A percentile compares a stretch with the other conserved stretches of the same genome.
Evolutionary conservation across 495 filamentous ascomycete species (phyloP).

Genomic region (Margaritispora aquatica): DNA sequence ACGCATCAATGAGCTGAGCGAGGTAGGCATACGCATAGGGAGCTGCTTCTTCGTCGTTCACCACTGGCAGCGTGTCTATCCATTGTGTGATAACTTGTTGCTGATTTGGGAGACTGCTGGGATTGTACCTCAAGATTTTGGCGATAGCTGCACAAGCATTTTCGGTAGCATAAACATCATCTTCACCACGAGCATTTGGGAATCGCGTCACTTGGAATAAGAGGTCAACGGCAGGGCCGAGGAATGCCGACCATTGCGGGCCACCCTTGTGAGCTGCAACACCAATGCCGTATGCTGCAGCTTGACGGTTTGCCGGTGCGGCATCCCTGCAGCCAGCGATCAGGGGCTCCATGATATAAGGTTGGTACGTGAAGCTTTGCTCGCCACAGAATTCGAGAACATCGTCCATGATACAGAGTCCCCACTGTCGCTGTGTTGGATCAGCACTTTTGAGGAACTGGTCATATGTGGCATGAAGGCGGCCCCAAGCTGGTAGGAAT

Average conservation of each 20-base stretch:
- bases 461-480: slow-evolving; percentile 76
- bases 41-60: slow-evolving; percentile 94
- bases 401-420: slow-evolving; percentile 96
- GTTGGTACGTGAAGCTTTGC: slow-evolving; percentile 74
- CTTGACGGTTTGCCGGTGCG: slow-evolving; percentile 89
- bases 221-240: slow-evolving; percentile 66
- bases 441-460: slow-evolving; percentile 77
- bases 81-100: slow-evolving; percentile 71
- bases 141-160: slow-evolving; percentile 96
- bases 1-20: slow-evolving; percentile 88
- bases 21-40: slow-evolving; percentile 95
- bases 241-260: slow-evolving; percentile 73
- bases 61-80: slow-evolving; percentile 85
- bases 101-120: slow-evolving; percentile 61
- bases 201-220: slow-evolving; percentile 80
- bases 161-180: slow-evolving; percentile 95
- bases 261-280: slow-evolving; percentile 94
- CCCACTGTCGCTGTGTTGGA: slow-evolving; percentile 95
- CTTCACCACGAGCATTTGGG: slow-evolving; percentile 75
- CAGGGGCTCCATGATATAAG: slow-evolving; percentile 79
- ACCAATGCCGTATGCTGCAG: slow-evolving; percentile 92
- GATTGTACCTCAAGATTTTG: slow-evolving; percentile 89
- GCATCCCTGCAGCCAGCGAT: slow-evolving; percentile 75
- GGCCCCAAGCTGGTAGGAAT: slow-evolving; percentile 86
- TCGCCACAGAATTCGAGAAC: slow-evolving; percentile 93